phyloP scores from a whole-genome alignment of 1,284 basidiomycete species.

The Microbotryum intermedium region DNA sequence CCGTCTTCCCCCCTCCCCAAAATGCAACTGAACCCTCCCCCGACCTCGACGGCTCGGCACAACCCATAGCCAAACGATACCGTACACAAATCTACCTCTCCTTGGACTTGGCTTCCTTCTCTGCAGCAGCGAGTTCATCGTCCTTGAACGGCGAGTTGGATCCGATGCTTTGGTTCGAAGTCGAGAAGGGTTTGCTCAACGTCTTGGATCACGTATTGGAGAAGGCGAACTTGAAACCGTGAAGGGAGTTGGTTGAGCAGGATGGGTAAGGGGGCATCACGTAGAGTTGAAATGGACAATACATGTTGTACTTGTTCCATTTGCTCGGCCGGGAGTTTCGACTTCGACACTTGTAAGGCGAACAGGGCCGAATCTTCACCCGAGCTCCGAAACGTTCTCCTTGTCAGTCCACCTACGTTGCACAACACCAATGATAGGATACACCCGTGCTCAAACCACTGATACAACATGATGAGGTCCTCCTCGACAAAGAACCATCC shows the following conservation, averaged over 20 bases:
- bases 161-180: conserved; percentile 1
- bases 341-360: no score
- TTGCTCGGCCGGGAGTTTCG: no score
- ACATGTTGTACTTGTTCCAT: no score
- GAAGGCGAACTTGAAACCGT: background rate
- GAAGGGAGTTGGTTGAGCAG: background rate
- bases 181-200: conserved; percentile 20
- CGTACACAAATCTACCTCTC: conserved; percentile 24
- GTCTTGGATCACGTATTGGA: conserved; percentile 13
- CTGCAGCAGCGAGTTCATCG: background rate
- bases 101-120: conserved; percentile 20
- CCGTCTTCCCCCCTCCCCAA: background rate
- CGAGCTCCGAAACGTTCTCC: no score
- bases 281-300: no score
- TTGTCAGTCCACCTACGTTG: no score
- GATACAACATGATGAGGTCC: no score
- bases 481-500: no score
- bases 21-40: no score
- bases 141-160: conserved; percentile 1
- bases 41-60: background rate
- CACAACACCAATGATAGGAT: no score
- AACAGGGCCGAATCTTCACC: no score
- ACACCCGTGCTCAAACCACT: no score
- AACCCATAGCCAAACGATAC: conserved; percentile 20
- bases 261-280: background rate